phyloP scores from a whole-genome alignment of 139 green algal species.

The Coelastrella sp. region DNA sequence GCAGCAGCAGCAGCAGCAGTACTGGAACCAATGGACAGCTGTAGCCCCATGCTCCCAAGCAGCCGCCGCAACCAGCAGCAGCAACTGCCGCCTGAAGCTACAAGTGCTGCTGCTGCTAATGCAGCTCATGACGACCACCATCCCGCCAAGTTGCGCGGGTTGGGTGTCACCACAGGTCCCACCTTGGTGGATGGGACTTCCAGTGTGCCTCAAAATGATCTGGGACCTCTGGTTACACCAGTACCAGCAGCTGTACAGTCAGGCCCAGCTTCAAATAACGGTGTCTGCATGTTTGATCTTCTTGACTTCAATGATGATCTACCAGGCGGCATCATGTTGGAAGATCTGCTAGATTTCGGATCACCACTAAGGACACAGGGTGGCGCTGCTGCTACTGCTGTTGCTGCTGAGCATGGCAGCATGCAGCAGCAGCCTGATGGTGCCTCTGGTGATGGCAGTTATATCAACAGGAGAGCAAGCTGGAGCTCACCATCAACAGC shows the following conservation, averaged over 20 bases:
- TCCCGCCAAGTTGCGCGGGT: too few species aligned
- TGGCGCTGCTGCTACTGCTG: background rate
- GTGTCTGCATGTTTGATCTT: constrained; percentile 16
- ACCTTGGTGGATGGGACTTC: too few species aligned
- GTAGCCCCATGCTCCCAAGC: constrained; percentile 24
- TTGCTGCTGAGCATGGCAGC: background rate
- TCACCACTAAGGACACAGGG: background rate
- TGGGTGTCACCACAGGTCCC: too few species aligned
- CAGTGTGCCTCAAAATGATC: too few species aligned
- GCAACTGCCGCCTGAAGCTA: background rate
- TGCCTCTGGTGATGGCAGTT: background rate
- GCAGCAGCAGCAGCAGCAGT: constrained; percentile 7
- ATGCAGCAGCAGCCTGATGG: background rate
- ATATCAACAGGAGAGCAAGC: background rate
- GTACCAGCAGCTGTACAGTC: background rate
- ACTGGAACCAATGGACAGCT: constrained; percentile 11
- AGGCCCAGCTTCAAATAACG: background rate
- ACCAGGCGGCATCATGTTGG: constrained; percentile 12
- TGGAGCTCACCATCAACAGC: background rate
- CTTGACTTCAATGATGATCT: constrained; percentile 23
- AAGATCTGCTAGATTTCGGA: constrained; percentile 32
- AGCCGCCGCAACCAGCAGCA: constrained; percentile 19
- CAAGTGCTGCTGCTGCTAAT: constrained; percentile 5
- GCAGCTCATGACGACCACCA: too few species aligned
- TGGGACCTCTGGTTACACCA: too few species aligned